Conservation (phyloP, 1,139 yeast genomes). For the Taphrina deformans region DNA sequence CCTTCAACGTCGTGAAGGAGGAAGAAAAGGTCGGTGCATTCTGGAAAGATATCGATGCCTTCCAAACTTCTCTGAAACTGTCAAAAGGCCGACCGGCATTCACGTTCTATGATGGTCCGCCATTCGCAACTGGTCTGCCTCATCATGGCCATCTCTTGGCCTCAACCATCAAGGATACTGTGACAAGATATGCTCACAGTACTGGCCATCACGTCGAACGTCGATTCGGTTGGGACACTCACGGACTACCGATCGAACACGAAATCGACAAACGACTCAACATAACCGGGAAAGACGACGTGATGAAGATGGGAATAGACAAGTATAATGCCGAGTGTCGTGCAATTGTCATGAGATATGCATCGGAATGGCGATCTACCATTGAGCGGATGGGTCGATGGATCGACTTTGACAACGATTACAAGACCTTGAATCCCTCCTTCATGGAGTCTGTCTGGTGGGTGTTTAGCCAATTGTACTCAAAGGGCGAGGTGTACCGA, state of each 20-base stretch:
- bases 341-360: slow-evolving; percentile 94
- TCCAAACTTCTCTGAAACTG: slow-evolving; percentile 78
- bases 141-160: slow-evolving; percentile 97
- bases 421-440: slow-evolving; percentile 90
- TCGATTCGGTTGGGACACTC: slow-evolving; percentile 99
- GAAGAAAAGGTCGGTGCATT: slow-evolving; percentile 75
- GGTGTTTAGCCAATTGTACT: slow-evolving; percentile 87
- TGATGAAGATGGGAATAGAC: slow-evolving; percentile 74
- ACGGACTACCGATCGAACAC: slow-evolving; percentile 97
- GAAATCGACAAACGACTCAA: slow-evolving; percentile 97
- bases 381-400: slow-evolving; percentile 95
- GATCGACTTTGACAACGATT: slow-evolving; percentile 98
- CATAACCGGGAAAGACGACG: slow-evolving; percentile 90
- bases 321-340: slow-evolving; percentile 94
- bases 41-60: slow-evolving; percentile 93
- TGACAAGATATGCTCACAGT: slow-evolving; percentile 97
- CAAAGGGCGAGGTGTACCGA: slow-evolving; percentile 84
- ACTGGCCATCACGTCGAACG: slow-evolving; percentile 94
- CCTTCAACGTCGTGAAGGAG: slow-evolving; percentile 71
- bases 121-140: slow-evolving; percentile 93
- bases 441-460: slow-evolving; percentile 99
- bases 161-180: slow-evolving; percentile 82
- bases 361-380: slow-evolving; percentile 89
- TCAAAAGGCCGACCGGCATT: slow-evolving; percentile 84
- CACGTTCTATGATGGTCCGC: slow-evolving; percentile 97